Base-by-base conservation (phyloP, 495 filamentous ascomycete genomes). In the Margaritispora aquatica region DNA sequence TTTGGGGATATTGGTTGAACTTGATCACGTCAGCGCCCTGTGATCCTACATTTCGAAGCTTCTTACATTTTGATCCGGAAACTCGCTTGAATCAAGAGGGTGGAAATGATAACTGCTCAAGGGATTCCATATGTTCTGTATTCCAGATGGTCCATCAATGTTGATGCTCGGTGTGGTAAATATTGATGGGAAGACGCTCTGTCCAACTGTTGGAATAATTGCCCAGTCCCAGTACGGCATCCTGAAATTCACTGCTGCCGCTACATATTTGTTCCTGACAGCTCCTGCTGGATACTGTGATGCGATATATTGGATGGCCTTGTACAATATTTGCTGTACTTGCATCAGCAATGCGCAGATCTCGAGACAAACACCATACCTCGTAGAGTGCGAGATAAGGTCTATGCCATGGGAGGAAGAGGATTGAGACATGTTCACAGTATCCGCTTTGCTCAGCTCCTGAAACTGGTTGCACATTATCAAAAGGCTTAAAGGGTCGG, bases 151-250 rank as follows among this genome's bases (percentile, higher is more conserved):
- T 5, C 78, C 75, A 34, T 75, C 68, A 7, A 85, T 72, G 23
- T 74, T 69, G n/a, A 86, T 65, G 17, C 72, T 69, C 24, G 68
- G 69, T 22, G 68, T 63, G 68, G 5, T 74, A 50, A 87, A 65
- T 55, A 74, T 79, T 17, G 50, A 19, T 2, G 84, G 82, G 34
- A 82, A 71, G 3, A 77, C 72, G 58, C 71, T 70, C 54, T 77
- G 70, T 0, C 73, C 70, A 13, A 46, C 51, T 22, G 82, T 71
- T n/a, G 81, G 77, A 15, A 59, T 58, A 22, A 74, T 71, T 26
- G 85, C 84, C 84, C 83, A 89, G 60, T 88, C 85, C 83, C 83
- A 87, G 67, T 84, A 89, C 2, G 85, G 85, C 21, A 84, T 74
- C 17, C 85, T 77, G 62, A 86, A 84, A n/a, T 74, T 72, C 23